phyloP scores from a whole-genome alignment of 108 stramenopile genomes.

The Cyclotella baltica region DNA sequence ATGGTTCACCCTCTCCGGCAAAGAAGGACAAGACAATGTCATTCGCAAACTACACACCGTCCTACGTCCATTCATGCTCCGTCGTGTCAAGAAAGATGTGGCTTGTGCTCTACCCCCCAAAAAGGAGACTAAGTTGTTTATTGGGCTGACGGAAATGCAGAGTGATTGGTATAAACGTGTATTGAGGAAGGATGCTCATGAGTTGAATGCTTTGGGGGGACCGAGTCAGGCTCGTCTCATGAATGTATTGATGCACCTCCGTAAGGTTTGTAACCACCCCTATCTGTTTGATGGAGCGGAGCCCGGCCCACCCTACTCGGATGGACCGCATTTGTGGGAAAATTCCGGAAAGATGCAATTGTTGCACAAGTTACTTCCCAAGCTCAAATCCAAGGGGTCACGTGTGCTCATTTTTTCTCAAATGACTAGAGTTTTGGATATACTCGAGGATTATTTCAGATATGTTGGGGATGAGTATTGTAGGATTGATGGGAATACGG shows the following conservation, averaged over 20 bases:
- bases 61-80: conserved; percentile 97
- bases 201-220: conserved; percentile 93
- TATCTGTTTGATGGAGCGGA: conserved; percentile 99
- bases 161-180: conserved; percentile 94
- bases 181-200: conserved; percentile 91
- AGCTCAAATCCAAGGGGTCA: conserved; percentile 89
- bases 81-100: conserved; percentile 98
- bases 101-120: conserved; percentile 95
- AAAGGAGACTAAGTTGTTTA: conserved; percentile 88
- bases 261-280: conserved; percentile 99
- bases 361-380: conserved; percentile 93
- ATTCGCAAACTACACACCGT: conserved; percentile 98
- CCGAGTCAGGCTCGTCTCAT: conserved; percentile 92
- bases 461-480: conserved; percentile 89
- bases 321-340: conserved; percentile 99
- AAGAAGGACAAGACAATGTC: conserved; percentile 89
- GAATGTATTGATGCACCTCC: conserved; percentile 98
- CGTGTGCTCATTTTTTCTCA: conserved; percentile 98
- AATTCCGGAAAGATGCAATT: conserved; percentile 95
- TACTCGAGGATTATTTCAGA: conserved; percentile 96
- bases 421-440: conserved; percentile 97
- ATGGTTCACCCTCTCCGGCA: conserved; percentile 83
- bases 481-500: conserved; percentile 97
- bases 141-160: conserved; percentile 96
- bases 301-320: conserved; percentile 94